These are phyloP conservation scores for Mrakia gelida DNA, from an alignment of 768 basidiomycete genomes.

Conservation along the genomic window DNA sequence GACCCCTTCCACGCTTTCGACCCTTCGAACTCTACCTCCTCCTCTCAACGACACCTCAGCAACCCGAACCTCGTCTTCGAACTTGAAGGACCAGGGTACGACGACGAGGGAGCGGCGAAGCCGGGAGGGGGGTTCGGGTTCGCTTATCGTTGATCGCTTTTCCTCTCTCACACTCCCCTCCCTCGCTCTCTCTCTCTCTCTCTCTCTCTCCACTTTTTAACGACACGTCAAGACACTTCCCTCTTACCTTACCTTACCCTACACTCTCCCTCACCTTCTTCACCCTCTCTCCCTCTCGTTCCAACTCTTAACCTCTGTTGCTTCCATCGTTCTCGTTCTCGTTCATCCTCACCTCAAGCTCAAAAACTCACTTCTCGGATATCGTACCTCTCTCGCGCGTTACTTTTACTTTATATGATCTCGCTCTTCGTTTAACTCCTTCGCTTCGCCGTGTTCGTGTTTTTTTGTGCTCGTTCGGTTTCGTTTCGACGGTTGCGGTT, in stretches of 20 bases:
- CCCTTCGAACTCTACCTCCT: not conserved
- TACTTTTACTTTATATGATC: no score
- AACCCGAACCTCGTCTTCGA: constrained; percentile 7
- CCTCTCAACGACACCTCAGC: not conserved
- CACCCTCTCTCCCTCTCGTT: not conserved
- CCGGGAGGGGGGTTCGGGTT: not conserved
- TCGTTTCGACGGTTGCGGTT: no score
- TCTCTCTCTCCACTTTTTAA: not conserved
- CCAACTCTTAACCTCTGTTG: no score
- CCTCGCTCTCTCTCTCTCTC: not conserved
- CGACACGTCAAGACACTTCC: no score
- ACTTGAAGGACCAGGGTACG: not conserved
- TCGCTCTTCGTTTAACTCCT: no score
- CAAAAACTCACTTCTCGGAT: no score
- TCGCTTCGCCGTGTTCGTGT: no score
- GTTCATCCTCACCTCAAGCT: no score
- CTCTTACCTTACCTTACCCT: no score
- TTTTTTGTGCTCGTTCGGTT: no score
- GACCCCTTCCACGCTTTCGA: not conserved
- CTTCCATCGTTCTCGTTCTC: no score
- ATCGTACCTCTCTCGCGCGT: no score
- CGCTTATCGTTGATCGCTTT: not conserved
- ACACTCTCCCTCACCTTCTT: not conserved
- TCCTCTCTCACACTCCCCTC: not conserved
- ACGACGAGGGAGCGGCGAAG: not conserved